These are phyloP conservation scores for Pyrus betulifolia DNA, from an alignment of 306 rosid species.

Conservation along the genomic window DNA sequence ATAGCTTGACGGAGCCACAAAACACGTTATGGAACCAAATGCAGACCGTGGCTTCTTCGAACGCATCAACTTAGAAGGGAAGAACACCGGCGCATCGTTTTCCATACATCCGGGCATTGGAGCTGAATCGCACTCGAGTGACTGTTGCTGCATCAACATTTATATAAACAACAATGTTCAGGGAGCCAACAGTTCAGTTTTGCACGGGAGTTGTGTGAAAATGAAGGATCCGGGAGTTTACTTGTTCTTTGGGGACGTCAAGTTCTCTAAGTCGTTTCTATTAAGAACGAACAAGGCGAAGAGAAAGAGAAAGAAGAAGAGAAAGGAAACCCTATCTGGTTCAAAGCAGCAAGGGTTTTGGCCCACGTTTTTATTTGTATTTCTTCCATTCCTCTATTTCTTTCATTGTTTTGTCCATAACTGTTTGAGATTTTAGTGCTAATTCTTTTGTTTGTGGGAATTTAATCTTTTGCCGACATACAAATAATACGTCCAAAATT, in stretches of 20 bases:
- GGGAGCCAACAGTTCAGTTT: conserved; percentile 29
- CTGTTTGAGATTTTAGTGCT: not conserved
- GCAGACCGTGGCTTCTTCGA: conserved; percentile 7
- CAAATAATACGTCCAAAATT: too few species aligned
- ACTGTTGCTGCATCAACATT: conserved; percentile 41
- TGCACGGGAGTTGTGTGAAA: conserved; percentile 26
- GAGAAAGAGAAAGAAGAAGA: not conserved
- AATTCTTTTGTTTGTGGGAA: not conserved
- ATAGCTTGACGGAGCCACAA: not conserved
- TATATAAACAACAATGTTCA: conserved; percentile 47
- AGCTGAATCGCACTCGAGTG: conserved; percentile 9
- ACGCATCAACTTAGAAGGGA: conserved; percentile 17
- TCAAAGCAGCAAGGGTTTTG: not conserved
- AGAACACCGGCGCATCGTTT: conserved; percentile 40
- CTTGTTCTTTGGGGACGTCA: conserved; percentile 26
- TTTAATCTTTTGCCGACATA: not conserved
- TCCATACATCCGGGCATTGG: not conserved
- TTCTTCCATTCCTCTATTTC: not conserved
- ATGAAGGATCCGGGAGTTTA: conserved; percentile 47
- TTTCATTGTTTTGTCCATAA: conserved; percentile 7
- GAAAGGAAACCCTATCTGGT: not conserved
- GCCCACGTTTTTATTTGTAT: conserved; percentile 3
- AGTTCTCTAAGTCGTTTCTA: not conserved
- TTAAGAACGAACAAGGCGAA: not conserved
- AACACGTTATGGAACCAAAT: conserved; percentile 6